Base-by-base conservation (phyloP, 108 stramenopile genomes). In the Fragilariopsis cylindrus region DNA sequence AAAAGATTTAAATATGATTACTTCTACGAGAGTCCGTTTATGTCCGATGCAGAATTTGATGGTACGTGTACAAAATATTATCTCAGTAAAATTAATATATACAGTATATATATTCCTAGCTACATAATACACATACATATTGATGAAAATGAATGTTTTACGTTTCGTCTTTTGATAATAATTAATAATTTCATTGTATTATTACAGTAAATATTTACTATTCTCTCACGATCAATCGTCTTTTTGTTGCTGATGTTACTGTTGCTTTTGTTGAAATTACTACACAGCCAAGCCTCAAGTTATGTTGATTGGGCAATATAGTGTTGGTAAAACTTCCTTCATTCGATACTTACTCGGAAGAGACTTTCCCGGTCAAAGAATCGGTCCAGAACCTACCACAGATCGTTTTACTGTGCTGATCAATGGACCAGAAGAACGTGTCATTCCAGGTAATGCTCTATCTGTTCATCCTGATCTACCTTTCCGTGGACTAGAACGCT, bases 351-450 rank as follows among this genome's bases (percentile, higher is more conserved):
- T 97, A 60, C 76, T 96, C 44, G 94, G 95, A 44, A 65, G 92
- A 41, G 92, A 95, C 77, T 96, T 96, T 72, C 95, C 95, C 15
- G 90, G 97, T 57, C 89, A 90, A 69, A 72, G 99, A 19, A 98
- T 99, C 66, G 99, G 99, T 13, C 99, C 99, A 8, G 99, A 99
- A 82, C 98, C 98, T 1, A 99, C 98, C 3, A 99, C 98, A 1
- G 98, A 98, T 84, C 84, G 97, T 3, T 99, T 99, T 80, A 96
- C 93, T 4, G 96, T 94, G 39, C 75, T 99, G 54, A 95, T 98
- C 81, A 95, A 98, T 76, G 96, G 97, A 13, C 94, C 95, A 19
- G 97, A 98, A 69, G 97, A 98, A 74, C 85, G 97, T 43, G 92
- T 92, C 56, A 98, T 98, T 74, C 99, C 99, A 5, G 99, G 99